Conservation (phyloP, 2,329 filamentous ascomycete species). For the Fusarium veterinarium region DNA sequence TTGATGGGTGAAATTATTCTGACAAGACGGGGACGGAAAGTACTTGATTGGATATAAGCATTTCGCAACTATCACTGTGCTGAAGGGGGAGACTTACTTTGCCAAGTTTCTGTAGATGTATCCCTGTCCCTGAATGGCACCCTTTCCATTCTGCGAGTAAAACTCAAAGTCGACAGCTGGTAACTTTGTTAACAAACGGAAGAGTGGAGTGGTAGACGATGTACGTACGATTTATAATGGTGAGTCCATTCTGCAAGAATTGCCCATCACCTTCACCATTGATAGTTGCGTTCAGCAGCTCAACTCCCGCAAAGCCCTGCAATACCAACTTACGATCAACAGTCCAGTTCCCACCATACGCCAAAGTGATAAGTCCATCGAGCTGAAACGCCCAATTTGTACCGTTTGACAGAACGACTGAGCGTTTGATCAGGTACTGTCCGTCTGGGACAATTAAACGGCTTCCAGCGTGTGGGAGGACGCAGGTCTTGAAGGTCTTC, state of each 20-base stretch:
- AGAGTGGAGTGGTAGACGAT: not conserved
- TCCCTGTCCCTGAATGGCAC: not conserved
- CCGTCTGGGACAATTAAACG: not conserved
- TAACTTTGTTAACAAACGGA: not conserved
- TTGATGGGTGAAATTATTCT: not conserved
- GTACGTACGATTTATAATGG: not conserved
- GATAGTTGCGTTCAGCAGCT: not conserved
- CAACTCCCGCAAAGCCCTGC: not conserved
- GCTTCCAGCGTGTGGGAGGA: not conserved
- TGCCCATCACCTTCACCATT: conserved; percentile 1
- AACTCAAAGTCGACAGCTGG: not conserved
- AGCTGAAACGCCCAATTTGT: not conserved
- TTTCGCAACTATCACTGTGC: not conserved
- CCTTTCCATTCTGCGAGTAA: not conserved
- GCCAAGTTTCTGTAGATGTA: not conserved
- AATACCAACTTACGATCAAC: conserved; percentile 1
- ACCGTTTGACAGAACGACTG: not conserved
- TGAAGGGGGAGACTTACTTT: not conserved
- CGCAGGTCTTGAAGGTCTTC: not conserved
- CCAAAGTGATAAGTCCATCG: not conserved
- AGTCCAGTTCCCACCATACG: not conserved
- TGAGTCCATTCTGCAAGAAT: not conserved
- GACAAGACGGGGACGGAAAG: not conserved
- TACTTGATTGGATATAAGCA: not conserved
- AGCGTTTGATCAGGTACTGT: not conserved